Percentiles rank a stretch among this genome's conserved stretches.
Evolutionary conservation across 116 monocot species (phyloP).

Genomic region (Iris pallida): DNA sequence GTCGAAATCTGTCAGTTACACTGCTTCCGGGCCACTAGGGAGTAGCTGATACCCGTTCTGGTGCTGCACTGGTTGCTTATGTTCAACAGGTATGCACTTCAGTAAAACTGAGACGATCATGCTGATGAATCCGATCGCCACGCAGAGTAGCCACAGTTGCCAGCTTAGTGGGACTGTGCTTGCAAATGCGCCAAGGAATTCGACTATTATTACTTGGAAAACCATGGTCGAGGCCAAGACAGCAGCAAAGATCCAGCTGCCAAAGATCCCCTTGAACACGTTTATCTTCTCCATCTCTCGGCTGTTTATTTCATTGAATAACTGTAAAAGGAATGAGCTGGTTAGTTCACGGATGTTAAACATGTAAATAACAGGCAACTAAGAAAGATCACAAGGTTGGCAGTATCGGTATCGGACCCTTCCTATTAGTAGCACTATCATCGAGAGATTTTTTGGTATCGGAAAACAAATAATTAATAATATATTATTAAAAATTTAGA

Average conservation of each 20-base stretch:
- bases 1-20: slow-evolving; percentile 10
- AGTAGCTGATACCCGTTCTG: slow-evolving; percentile 58
- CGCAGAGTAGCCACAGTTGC: slow-evolving; percentile 71
- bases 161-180: slow-evolving; percentile 76
- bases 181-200: slow-evolving; percentile 79
- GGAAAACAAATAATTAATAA: too few relatives aligned
- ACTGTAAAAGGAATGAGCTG: slow-evolving; percentile 26
- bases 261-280: slow-evolving; percentile 73
- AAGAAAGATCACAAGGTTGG: too few relatives aligned
- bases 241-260: slow-evolving; percentile 70
- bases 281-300: slow-evolving; percentile 91
- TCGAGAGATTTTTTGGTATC: too few relatives aligned
- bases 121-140: slow-evolving; percentile 65
- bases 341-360: not conserved
- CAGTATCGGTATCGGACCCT: too few relatives aligned
- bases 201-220: slow-evolving; percentile 84
- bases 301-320: slow-evolving; percentile 98
- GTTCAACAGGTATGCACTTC: slow-evolving; percentile 76
- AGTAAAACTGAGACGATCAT: slow-evolving; percentile 56
- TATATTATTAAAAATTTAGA: too few relatives aligned
- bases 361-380: not conserved
- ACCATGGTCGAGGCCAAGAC: slow-evolving; percentile 46
- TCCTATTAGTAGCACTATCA: too few relatives aligned
- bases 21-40: slow-evolving; percentile 54
- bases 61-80: slow-evolving; percentile 6